Evolutionary conservation across 768 basidiomycete genomes (phyloP), one percentile per base, ranked within the genome.

Genomic region (Tricholoma matsutake): DNA sequence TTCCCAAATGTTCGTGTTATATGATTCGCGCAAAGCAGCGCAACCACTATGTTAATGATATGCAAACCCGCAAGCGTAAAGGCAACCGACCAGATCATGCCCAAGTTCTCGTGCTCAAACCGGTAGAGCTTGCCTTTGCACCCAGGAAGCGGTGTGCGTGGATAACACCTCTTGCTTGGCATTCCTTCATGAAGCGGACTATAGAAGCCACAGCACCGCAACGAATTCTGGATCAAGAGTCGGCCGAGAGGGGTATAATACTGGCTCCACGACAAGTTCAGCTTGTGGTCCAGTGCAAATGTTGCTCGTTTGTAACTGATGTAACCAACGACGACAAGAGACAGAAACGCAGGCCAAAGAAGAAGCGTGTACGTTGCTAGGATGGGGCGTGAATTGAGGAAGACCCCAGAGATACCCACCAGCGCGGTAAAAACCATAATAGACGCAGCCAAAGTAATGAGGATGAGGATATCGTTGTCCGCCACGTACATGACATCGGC

Each of bases 21-120:
- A 62, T 90, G 88, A 70, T 89, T 91, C 37, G 86, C 79, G 63
- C 87, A 88, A n/a, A 90, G 69, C 43, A 90, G 67, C 3, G 85
- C 80, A 2, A 84, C 73, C 37, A 84, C 63, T 59, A 89, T 83
- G 69, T 87, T 87, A 56, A 80, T 45, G 51, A 90, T 61, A 67
- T 90, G 87, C 49, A 89, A 59, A 20, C 83, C 82, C 10, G 85
- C 83, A 56, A 87, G 67, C 9, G 79, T 72, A 69, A 91, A 89
- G 16, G 81, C 81, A 1, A 77, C 71, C 20, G 72, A 68, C 77
- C 85, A 86, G 16, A 86, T 73, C 22, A 71, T 65, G 22, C 67
- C 72, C 10, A 91, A 77, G 51, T 78, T 74, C 43, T 67, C 68
- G 14, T 73, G 73, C 70, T 89, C 86, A 69, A 86, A 86, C 7